Evolutionary conservation across 163 green algal species (phyloP).

Genomic region (Scenedesmus sp.): DNA sequence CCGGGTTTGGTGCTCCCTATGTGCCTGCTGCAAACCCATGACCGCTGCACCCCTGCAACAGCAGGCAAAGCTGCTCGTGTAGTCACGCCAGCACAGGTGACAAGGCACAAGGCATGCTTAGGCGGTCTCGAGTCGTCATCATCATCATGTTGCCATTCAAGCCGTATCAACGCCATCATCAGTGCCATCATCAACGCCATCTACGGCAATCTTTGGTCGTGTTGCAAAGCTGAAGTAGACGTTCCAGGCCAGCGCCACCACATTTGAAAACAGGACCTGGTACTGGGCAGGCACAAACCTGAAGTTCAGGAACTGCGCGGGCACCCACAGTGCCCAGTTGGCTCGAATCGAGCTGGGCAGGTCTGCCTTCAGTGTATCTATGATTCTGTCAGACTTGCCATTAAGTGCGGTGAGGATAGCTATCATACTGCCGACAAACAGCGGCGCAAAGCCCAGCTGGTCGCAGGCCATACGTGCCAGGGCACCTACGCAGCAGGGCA

Average conservation of each 20-base stretch:
- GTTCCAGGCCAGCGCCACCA: slow-evolving; percentile 88
- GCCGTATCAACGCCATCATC: too few relatives aligned
- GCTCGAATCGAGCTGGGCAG: slow-evolving; percentile 72
- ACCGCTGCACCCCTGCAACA: too few relatives aligned
- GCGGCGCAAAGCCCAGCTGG: slow-evolving; percentile 88
- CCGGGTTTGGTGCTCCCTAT: too few relatives aligned
- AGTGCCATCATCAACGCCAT: too few relatives aligned
- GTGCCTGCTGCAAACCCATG: too few relatives aligned
- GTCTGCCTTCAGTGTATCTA: slow-evolving; percentile 78
- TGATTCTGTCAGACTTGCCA: slow-evolving; percentile 61
- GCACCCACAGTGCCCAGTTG: slow-evolving; percentile 96
- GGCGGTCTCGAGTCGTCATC: too few relatives aligned
- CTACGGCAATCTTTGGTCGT: slow-evolving; percentile 56
- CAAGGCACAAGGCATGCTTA: too few relatives aligned
- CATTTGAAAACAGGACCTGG: slow-evolving; percentile 83
- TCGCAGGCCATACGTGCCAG: slow-evolving; percentile 77
- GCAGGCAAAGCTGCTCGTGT: too few relatives aligned
- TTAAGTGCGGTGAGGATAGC: slow-evolving; percentile 71
- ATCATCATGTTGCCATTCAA: too few relatives aligned
- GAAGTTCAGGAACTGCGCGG: slow-evolving; percentile 97
- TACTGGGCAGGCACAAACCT: slow-evolving; percentile 84
- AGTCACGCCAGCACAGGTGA: too few relatives aligned
- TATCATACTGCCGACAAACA: slow-evolving; percentile 86
- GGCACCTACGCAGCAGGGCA: slow-evolving; percentile 65
- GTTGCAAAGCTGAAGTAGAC: slow-evolving; percentile 82